Evolutionary conservation across 257 asterid species (phyloP).

Genomic region (Penstemon davidsonii): DNA sequence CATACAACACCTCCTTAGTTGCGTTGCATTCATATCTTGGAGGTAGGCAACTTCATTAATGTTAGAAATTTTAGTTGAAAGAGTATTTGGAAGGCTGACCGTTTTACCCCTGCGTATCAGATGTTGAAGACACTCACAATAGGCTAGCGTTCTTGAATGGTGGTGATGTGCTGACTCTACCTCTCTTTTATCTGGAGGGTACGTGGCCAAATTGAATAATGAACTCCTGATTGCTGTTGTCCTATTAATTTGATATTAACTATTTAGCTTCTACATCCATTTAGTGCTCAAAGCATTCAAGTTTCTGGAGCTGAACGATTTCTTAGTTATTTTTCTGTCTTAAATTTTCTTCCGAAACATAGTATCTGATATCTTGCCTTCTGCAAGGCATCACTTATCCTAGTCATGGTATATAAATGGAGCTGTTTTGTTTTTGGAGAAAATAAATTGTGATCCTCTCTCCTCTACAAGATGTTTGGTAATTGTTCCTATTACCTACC

Average conservation of each 20-base stretch:
- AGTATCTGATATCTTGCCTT: not conserved
- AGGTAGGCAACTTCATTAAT: conserved; percentile 44
- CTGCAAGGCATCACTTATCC: not conserved
- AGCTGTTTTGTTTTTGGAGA: not conserved
- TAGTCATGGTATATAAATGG: not conserved
- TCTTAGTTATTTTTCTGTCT: not conserved
- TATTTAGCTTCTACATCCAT: not conserved
- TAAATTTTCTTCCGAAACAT: not conserved
- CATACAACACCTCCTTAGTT: conserved; percentile 76
- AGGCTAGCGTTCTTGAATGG: conserved; percentile 86
- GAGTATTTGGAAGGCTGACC: conserved; percentile 25
- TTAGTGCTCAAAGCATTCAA: conserved; percentile 15
- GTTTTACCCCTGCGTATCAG: conserved; percentile 40
- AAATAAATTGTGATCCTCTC: not conserved
- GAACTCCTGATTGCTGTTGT: not conserved
- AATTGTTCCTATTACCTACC: no score
- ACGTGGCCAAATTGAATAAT: conserved; percentile 21
- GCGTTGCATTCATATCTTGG: conserved; percentile 92
- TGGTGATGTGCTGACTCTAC: conserved; percentile 72
- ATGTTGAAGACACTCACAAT: conserved; percentile 82
- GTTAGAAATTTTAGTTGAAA: conserved; percentile 5
- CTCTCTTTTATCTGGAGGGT: conserved; percentile 83
- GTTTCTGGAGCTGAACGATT: not conserved
- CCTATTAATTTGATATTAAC: not conserved
- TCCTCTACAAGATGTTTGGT: not conserved